phyloP scores from a whole-genome alignment of 192 early-diverging fungal species.

The Radiomyces spectabilis region DNA sequence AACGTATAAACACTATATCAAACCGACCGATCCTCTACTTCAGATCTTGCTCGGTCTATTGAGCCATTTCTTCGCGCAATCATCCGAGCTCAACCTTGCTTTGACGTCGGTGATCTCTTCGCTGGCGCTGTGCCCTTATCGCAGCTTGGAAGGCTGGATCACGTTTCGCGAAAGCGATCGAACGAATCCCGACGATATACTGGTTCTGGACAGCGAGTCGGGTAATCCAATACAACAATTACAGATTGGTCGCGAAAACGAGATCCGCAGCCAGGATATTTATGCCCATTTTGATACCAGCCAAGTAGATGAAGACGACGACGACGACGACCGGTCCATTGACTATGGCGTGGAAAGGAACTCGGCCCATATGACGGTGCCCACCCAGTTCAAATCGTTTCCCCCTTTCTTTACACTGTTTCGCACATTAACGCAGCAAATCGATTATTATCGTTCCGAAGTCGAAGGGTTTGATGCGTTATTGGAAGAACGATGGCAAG shows the following conservation, averaged over 20 bases:
- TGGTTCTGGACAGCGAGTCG: constrained; percentile 12
- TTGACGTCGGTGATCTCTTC: constrained; percentile 84
- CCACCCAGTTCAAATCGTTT: constrained; percentile 39
- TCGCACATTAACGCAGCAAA: constrained; percentile 53
- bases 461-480: constrained; percentile 52
- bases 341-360: constrained; percentile 25
- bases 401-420: constrained; percentile 62
- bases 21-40: constrained; percentile 52
- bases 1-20: constrained; percentile 30
- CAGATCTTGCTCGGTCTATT: constrained; percentile 61
- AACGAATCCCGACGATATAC: constrained; percentile 27
- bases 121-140: constrained; percentile 69
- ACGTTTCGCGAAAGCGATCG: constrained; percentile 44
- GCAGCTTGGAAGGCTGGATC: constrained; percentile 67
- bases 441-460: constrained; percentile 53
- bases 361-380: constrained; percentile 15
- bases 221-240: not conserved
- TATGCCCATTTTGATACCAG: constrained; percentile 16
- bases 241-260: not conserved
- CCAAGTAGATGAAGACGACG: constrained; percentile 32
- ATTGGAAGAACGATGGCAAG: constrained; percentile 44
- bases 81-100: constrained; percentile 82
- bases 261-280: constrained; percentile 31
- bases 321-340: constrained; percentile 34
- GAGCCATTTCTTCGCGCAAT: constrained; percentile 78